Percentiles rank a stretch among this genome's conserved stretches.
Evolutionary conservation across 371 early-diverging fungal genomes (phyloP).

Genomic region (Phascolomyces articulosus): DNA sequence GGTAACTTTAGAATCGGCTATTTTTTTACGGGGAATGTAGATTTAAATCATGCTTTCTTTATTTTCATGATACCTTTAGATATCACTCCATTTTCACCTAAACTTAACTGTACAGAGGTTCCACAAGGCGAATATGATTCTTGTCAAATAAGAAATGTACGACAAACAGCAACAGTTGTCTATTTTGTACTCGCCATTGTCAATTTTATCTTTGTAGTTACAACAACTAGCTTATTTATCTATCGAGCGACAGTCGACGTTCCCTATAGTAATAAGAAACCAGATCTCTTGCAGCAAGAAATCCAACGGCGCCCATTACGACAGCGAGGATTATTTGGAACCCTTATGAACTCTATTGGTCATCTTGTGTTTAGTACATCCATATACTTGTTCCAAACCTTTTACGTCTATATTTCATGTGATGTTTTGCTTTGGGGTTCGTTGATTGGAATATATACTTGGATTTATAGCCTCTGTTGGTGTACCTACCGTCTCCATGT

Average conservation of each 20-base stretch:
- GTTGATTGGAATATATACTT: slow-evolving; percentile 31
- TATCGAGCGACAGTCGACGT: background rate
- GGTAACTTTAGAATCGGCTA: background rate
- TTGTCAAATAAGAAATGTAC: background rate
- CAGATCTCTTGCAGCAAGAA: background rate
- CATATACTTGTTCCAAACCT: slow-evolving; percentile 20
- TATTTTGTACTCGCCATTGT: slow-evolving; percentile 10
- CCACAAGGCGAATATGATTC: background rate
- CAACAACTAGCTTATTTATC: slow-evolving; percentile 4
- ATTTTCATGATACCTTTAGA: background rate
- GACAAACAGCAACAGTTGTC: background rate
- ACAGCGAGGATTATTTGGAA: slow-evolving; percentile 23
- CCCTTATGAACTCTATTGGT: slow-evolving; percentile 28
- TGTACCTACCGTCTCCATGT: slow-evolving; percentile 24
- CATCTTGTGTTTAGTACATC: slow-evolving; percentile 29
- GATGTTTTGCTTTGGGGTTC: slow-evolving; percentile 30
- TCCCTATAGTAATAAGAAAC: background rate
- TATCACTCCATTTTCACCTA: background rate
- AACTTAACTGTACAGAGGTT: background rate
- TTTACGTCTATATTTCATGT: slow-evolving; percentile 15
- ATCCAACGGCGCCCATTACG: slow-evolving; percentile 19
- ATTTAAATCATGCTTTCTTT: background rate
- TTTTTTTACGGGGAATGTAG: background rate
- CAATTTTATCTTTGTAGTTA: slow-evolving; percentile 12
- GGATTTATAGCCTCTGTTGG: slow-evolving; percentile 29